These are phyloP conservation scores for Aspergillus novofumigatus DNA, from an alignment of 2,329 filamentous ascomycete genomes.

Conservation along the genomic window DNA sequence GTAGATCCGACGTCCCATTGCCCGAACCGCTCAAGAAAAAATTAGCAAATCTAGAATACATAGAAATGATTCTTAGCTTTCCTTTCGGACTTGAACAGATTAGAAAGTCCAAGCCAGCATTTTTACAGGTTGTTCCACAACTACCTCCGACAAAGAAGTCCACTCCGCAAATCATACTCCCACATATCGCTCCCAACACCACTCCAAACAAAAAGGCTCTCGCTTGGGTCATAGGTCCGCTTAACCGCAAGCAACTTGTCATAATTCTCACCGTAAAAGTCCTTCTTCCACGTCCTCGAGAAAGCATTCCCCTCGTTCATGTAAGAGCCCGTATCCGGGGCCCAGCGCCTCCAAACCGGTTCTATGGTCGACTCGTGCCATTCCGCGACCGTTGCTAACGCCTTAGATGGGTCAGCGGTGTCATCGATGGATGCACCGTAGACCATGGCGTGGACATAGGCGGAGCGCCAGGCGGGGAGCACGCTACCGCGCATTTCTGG, in stretches of 20 bases:
- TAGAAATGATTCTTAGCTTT: too few relatives aligned
- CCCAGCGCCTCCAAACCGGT: conserved; percentile 21
- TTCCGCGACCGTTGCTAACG: too few relatives aligned
- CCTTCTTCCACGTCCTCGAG: conserved; percentile 15
- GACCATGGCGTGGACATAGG: too few relatives aligned
- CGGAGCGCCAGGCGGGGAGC: too few relatives aligned
- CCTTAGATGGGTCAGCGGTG: too few relatives aligned
- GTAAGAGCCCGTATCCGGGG: conserved; percentile 22
- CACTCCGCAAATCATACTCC: conserved; percentile 16
- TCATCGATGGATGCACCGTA: too few relatives aligned
- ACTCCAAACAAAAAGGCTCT: conserved; percentile 13
- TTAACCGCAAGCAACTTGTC: conserved; percentile 22
- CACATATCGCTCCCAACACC: conserved; percentile 20
- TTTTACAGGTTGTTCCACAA: too few relatives aligned
- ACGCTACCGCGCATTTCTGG: too few relatives aligned
- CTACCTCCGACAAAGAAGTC: conserved; percentile 9
- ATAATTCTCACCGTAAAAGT: conserved; percentile 27
- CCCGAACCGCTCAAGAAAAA: too few relatives aligned
- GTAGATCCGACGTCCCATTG: neutral
- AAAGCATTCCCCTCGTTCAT: conserved; percentile 21
- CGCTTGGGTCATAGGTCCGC: conserved; percentile 22
- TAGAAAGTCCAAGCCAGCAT: too few relatives aligned
- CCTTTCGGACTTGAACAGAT: too few relatives aligned
- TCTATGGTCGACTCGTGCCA: conserved; percentile 6
- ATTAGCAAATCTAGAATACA: too few relatives aligned